A percentile compares a stretch with the other conserved stretches of the same genome.
These are phyloP conservation scores for Wickerhamomyces bovis DNA, from an alignment of 805 yeast species.

Conservation along the genomic window DNA sequence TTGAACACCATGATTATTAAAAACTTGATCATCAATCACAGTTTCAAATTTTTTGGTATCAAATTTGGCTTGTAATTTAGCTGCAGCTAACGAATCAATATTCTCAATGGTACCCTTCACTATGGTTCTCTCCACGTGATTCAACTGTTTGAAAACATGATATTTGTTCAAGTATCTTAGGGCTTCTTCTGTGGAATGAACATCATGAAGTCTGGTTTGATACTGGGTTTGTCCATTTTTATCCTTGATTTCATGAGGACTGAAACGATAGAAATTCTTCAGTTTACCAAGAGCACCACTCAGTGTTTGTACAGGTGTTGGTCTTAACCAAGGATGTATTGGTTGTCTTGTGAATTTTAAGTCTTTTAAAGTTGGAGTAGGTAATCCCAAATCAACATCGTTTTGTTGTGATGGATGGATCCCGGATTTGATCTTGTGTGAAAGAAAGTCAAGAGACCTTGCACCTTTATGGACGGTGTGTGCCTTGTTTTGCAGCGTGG, in stretches of 20 bases:
- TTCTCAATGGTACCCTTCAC: background rate
- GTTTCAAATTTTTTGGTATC: background rate
- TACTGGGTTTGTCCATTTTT: background rate
- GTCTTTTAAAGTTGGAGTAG: background rate
- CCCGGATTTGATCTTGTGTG: slow-evolving; percentile 3
- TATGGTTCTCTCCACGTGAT: background rate
- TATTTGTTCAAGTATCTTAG: background rate
- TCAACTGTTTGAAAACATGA: background rate
- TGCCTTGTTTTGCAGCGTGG: background rate
- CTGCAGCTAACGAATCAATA: background rate
- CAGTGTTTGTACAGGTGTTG: background rate
- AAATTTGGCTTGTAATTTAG: background rate
- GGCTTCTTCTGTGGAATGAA: background rate
- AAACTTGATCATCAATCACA: background rate
- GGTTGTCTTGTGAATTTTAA: background rate
- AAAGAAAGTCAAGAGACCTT: slow-evolving; percentile 8
- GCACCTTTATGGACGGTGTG: slow-evolving; percentile 10
- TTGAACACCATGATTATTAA: background rate
- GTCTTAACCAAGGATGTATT: background rate
- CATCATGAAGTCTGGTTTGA: background rate
- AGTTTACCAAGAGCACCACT: background rate
- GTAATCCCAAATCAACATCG: background rate
- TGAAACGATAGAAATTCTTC: background rate
- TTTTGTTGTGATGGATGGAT: background rate
- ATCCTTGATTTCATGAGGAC: background rate